These are phyloP conservation scores for Penicillium sp. DNA, from an alignment of 2,329 filamentous ascomycete species.

Conservation along the genomic window DNA sequence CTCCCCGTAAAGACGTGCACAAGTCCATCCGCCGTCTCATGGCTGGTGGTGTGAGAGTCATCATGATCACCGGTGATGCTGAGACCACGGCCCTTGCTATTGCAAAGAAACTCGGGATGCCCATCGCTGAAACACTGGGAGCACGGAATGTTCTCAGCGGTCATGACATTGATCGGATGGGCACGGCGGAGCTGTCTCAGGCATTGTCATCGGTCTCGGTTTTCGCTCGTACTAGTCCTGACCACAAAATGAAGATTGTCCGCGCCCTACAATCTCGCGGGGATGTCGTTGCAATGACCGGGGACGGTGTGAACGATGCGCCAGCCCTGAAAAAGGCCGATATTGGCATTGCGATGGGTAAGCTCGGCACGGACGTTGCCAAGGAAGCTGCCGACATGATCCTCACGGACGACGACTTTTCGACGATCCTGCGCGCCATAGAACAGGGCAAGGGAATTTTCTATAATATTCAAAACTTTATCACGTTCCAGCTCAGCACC, in stretches of 20 bases:
- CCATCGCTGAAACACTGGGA: slow-evolving; percentile 65
- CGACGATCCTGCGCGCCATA: slow-evolving; percentile 89
- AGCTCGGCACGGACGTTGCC: slow-evolving; percentile 92
- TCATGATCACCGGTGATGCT: slow-evolving; percentile 98
- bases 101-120: slow-evolving; percentile 93
- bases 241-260: slow-evolving; percentile 98
- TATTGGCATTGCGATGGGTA: slow-evolving; percentile 97
- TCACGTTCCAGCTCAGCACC: slow-evolving; percentile 97
- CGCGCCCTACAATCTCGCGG: slow-evolving; percentile 86
- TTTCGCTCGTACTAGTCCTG: slow-evolving; percentile 93
- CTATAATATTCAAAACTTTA: slow-evolving; percentile 99
- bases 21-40: slow-evolving; percentile 87
- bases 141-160: slow-evolving; percentile 74
- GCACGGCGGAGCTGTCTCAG: slow-evolving; percentile 78
- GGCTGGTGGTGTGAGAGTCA: slow-evolving; percentile 92
- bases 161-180: slow-evolving; percentile 93
- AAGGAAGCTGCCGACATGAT: slow-evolving; percentile 94
- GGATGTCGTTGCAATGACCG: slow-evolving; percentile 98
- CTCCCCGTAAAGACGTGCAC: slow-evolving; percentile 86
- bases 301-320: slow-evolving; percentile 96
- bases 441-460: slow-evolving; percentile 99
- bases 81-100: slow-evolving; percentile 95
- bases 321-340: slow-evolving; percentile 96
- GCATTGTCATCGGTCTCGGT: slow-evolving; percentile 90
- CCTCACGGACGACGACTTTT: slow-evolving; percentile 86